A percentile compares a stretch with the other conserved stretches of the same genome.
phyloP scores from a whole-genome alignment of 257 asterid genomes.

The Primulina tabacum region DNA sequence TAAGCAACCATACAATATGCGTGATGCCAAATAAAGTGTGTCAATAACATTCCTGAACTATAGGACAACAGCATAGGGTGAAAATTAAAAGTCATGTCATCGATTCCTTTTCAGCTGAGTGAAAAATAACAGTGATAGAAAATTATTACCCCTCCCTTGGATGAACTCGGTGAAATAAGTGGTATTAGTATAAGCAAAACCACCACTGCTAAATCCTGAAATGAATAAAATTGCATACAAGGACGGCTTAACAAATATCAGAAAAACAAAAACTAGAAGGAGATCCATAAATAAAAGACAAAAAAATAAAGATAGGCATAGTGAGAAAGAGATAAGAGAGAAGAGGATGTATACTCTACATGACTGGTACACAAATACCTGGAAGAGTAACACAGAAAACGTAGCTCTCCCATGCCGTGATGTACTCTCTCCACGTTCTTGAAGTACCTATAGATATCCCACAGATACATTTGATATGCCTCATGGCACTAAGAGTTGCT shows the following conservation, averaged over 20 bases:
- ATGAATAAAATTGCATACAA: conserved; percentile 26
- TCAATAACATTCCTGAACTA: conserved; percentile 20
- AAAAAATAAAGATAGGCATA: no score
- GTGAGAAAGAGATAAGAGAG: conserved; percentile 6
- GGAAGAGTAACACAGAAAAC: conserved; percentile 94
- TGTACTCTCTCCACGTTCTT: conserved; percentile 99
- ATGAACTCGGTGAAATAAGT: conserved; percentile 93
- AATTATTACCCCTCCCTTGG: conserved; percentile 94
- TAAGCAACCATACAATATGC: conserved; percentile 16
- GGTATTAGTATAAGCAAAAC: conserved; percentile 98
- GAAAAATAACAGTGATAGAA: conserved; percentile 10
- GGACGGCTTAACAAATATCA: conserved; percentile 18
- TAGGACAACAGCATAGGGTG: conserved; percentile 11
- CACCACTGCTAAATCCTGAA: conserved; percentile 97
- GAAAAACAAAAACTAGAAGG: conserved; percentile 20
- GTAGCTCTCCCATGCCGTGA: conserved; percentile 99
- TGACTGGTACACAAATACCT: conserved; percentile 46
- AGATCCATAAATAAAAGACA: not conserved
- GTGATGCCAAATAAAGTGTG: conserved; percentile 19
- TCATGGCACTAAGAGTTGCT: conserved; percentile 11
- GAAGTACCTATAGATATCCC: conserved; percentile 75
- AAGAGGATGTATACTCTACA: conserved; percentile 1
- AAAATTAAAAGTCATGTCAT: conserved; percentile 17
- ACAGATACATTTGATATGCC: conserved; percentile 26
- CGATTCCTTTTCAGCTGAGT: not conserved